A percentile compares a stretch with the other conserved stretches of the same genome.
Evolutionary conservation across 2,329 filamentous ascomycete species (phyloP).

Genomic region (Hypoxylon sp.): DNA sequence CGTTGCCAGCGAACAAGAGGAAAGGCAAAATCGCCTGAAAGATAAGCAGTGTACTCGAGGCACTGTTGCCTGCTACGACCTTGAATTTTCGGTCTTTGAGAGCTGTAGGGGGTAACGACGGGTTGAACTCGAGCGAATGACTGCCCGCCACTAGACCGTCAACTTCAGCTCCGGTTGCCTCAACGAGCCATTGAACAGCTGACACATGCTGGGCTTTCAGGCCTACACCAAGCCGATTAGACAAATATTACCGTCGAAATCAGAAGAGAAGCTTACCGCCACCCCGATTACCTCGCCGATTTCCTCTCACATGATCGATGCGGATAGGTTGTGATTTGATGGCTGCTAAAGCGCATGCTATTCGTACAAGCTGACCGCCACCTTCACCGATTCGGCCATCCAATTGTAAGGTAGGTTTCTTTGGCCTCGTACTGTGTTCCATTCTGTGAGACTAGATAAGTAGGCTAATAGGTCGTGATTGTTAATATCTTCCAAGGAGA

Average conservation of each 20-base stretch:
- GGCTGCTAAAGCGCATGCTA: constrained; percentile 70
- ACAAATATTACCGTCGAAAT: constrained; percentile 15
- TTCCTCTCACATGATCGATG: constrained; percentile 70
- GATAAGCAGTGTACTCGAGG: constrained; percentile 70
- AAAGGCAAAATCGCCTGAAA: constrained; percentile 74
- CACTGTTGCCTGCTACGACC: constrained; percentile 65
- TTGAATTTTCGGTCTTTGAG: constrained; percentile 62
- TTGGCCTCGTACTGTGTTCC: constrained; percentile 30
- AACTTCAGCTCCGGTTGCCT: constrained; percentile 66
- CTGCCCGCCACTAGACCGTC: constrained; percentile 68
- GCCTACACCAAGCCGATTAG: constrained; percentile 57
- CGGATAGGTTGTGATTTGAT: constrained; percentile 68
- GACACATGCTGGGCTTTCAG: constrained; percentile 74
- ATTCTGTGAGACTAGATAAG: not conserved
- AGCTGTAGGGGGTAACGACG: constrained; percentile 58
- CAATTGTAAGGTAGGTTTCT: constrained; percentile 59
- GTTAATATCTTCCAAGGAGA: constrained; percentile 4
- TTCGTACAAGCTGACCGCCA: constrained; percentile 72
- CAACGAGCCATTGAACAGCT: constrained; percentile 68
- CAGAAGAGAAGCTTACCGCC: constrained; percentile 46
- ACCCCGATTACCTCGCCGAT: constrained; percentile 59
- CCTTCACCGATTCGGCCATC: constrained; percentile 73
- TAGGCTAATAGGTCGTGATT: not conserved
- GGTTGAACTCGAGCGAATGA: constrained; percentile 64
- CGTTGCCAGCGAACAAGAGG: constrained; percentile 68